A percentile compares a stretch with the other conserved stretches of the same genome.
These are phyloP conservation scores for Kwoniella dendrophila DNA, from an alignment of 768 basidiomycete genomes.

Conservation along the genomic window DNA sequence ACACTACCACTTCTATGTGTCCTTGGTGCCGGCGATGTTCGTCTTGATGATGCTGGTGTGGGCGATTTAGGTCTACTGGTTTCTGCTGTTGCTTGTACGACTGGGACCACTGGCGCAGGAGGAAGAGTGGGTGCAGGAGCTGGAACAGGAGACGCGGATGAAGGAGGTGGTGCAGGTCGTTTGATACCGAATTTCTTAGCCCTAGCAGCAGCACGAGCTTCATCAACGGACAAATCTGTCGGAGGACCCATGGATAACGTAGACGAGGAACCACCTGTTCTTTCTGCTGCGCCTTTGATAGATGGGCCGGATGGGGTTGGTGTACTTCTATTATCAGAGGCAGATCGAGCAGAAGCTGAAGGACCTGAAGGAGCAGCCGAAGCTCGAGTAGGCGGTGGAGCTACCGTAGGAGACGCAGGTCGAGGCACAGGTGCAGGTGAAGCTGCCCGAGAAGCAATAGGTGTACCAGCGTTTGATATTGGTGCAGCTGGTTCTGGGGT, in stretches of 20 bases:
- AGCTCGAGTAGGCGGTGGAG: constrained; percentile 35
- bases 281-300: not conserved
- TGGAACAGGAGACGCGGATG: constrained; percentile 17
- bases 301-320: constrained; percentile 20
- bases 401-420: constrained; percentile 28
- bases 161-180: constrained; percentile 20
- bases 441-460: constrained; percentile 1
- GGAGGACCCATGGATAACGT: constrained; percentile 43
- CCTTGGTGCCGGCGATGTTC: constrained; percentile 18
- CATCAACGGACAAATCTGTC: constrained; percentile 31
- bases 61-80: constrained; percentile 22
- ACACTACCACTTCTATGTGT: constrained; percentile 35
- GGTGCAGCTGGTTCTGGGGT: constrained; percentile 8
- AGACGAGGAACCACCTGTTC: not conserved
- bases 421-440: constrained; percentile 10
- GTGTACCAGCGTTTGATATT: constrained; percentile 8
- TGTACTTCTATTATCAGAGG: constrained; percentile 6
- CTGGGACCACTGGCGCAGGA: not conserved
- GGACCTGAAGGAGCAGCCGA: constrained; percentile 30
- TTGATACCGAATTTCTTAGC: constrained; percentile 45
- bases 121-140: constrained; percentile 6
- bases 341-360: constrained; percentile 15
- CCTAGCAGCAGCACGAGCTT: constrained; percentile 42
- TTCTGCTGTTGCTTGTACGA: too few species aligned
- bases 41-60: constrained; percentile 15